These are phyloP conservation scores for Populus davidiana DNA, from an alignment of 345 rosid species.

Conservation along the genomic window DNA sequence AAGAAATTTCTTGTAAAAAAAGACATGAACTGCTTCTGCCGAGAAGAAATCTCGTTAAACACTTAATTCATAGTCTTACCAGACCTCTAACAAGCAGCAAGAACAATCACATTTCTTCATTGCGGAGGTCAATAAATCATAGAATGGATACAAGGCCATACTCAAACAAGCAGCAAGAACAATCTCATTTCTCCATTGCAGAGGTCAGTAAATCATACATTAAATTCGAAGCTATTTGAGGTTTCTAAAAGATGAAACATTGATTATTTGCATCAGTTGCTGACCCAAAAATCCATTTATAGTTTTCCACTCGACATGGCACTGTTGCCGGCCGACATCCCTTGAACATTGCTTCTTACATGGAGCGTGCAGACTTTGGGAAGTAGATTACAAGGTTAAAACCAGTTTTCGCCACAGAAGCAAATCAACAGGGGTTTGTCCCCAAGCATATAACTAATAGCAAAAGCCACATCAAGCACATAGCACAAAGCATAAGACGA, in stretches of 20 bases:
- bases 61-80: neutral
- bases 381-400: slow-evolving; percentile 3
- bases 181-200: neutral
- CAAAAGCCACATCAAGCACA: neutral
- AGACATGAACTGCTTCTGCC: too few species aligned
- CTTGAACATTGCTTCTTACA: slow-evolving; percentile 18
- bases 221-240: slow-evolving; percentile 2
- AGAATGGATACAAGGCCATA: slow-evolving; percentile 6
- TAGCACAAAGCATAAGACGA: neutral
- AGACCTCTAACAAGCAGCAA: neutral
- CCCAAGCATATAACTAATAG: slow-evolving; percentile 4
- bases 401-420: neutral
- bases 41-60: neutral
- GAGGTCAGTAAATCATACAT: neutral
- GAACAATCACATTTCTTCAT: neutral
- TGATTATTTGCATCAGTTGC: slow-evolving; percentile 12
- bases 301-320: neutral
- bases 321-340: slow-evolving; percentile 23
- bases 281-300: slow-evolving; percentile 20
- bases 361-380: slow-evolving; percentile 1
- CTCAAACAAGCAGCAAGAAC: neutral
- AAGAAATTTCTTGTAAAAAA: neutral
- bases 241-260: slow-evolving; percentile 23
- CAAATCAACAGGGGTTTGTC: neutral
- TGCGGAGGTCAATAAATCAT: neutral